phyloP scores from a whole-genome alignment of 306 rosid genomes.

The Cucurbita ficifolia region DNA sequence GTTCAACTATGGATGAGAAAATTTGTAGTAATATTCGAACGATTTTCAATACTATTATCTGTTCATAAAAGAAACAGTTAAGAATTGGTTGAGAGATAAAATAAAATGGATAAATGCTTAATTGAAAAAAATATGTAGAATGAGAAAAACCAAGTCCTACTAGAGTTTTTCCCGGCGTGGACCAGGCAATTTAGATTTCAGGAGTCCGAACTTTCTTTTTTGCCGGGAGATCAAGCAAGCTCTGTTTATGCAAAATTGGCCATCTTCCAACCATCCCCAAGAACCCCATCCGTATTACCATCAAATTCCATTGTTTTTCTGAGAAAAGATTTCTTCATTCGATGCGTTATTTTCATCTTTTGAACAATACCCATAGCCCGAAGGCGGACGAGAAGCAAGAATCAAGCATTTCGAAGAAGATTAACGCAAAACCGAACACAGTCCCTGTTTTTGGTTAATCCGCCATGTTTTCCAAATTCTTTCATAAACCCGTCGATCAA shows the following conservation, averaged over 20 bases:
- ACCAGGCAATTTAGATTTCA: background rate
- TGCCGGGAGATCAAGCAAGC: background rate
- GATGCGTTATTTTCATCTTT: background rate
- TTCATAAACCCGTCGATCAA: slow-evolving; percentile 22
- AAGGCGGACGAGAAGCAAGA: background rate
- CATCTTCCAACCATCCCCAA: background rate
- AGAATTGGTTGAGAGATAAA: too few species aligned
- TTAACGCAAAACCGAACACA: background rate
- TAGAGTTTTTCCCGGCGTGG: background rate
- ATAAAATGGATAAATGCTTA: too few species aligned
- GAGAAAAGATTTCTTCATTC: background rate
- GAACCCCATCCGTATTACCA: background rate
- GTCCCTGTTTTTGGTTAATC: slow-evolving; percentile 12
- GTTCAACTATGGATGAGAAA: too few species aligned
- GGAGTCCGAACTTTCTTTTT: background rate
- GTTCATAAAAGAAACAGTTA: too few species aligned
- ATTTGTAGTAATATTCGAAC: too few species aligned
- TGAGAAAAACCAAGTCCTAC: too few species aligned
- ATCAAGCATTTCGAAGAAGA: background rate
- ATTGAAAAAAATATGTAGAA: too few species aligned
- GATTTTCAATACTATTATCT: too few species aligned
- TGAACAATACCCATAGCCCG: background rate
- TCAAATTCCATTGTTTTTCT: background rate
- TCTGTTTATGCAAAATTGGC: background rate
- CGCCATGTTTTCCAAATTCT: slow-evolving; percentile 51